Evolutionary conservation across 1,139 yeast species (phyloP), one percentile per base, ranked within the genome.

Genomic region (Zygosaccharomyces pseudobailii): DNA sequence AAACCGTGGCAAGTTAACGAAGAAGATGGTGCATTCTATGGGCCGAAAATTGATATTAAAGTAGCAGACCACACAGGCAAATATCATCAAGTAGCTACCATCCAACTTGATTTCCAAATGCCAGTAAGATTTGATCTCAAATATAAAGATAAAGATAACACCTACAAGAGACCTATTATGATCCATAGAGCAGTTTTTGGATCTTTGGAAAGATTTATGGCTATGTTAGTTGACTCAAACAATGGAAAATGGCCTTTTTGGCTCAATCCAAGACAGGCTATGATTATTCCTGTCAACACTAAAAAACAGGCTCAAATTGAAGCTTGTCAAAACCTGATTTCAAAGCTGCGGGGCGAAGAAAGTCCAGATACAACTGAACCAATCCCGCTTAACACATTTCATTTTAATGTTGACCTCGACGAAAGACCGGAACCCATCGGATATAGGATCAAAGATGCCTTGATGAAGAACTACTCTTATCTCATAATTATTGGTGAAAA

Each of bases 231-330:
- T 42, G 98, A 94, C 64, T 96, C 90, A 58, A 90, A 82, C 65
- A 80, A 80, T 48, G 99, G 98, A 0, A 85, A 85, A 57, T 92
- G 99, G 98, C 99, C 99, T 9, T 92, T 94, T 65, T 92, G 98
- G 98, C 69, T 92, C 50, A 87, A 86, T 52, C 97, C 98, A n/a
- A 76, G 95, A 55, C 99, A 92, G 65, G 95, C 94, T 0, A 74
- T 86, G 37, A 77, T 92, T 3, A 76, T 94, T 5, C 97, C 98
- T 1, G 84, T 92, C 3, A 83, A 76, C 49, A 92, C 95, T 1
- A 68, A 73, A 41, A 66, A 72, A 20, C 65, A 82, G 3, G 79
- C 75, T 30, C 77, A 81, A 43, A 45, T 62, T 6, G 42, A 50
- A 4, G 87, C 89, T 6, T 44, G 66, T 31, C 41, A 57, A 17